Base-by-base conservation (phyloP, 192 early-diverging fungal genomes). In the Dimargaris xerosporica region DNA sequence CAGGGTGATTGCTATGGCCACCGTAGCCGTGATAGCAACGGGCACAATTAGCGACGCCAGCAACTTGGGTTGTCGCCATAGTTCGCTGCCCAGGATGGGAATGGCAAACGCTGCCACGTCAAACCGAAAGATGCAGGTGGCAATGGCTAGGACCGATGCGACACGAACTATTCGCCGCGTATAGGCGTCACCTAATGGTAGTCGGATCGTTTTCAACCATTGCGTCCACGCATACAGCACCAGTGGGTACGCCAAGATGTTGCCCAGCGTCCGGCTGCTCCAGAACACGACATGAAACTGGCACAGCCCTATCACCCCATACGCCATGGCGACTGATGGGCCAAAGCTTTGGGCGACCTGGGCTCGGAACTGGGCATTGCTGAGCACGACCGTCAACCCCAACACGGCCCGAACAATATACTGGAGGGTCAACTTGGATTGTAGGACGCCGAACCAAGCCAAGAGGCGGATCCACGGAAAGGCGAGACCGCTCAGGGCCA, bases 241-340 rank as follows among this genome's bases (percentile, higher is more conserved):
- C 15, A 88, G 70, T 29, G 83, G 78, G 44, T 94, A 75, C 0
- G 87, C 92, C 65, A 93, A 80, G 10, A 84, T 87, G 68, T 96
- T 98, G 7, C 90, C 89, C 45, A 98, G 73, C 41, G 89, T 82
- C 52, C 93, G 80, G 7, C 82, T 86, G 23, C 82, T 83, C 89
- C 94, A 96, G 69, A 92, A 98, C 39, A 84, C 72, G 55, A 83
- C 73, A 67, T 98, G 93, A 69, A 98, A 96, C 68, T 96, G 93
- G 59, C 71, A 79, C 76, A 89, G 34, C 71, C 75, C 15, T 55
- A 69, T 44, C 73, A 76, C 34, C 7, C 34, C 34, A 39, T 39
- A 39, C 7, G 34, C 34, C 34, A 7, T 39, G 34, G 34, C 34
- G 28, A 69, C 76, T 30, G 61, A 62, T 52, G 48, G 61, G 23